Conservation (phyloP, 352 stramenopile genomes). For the Pythium insidiosum region DNA sequence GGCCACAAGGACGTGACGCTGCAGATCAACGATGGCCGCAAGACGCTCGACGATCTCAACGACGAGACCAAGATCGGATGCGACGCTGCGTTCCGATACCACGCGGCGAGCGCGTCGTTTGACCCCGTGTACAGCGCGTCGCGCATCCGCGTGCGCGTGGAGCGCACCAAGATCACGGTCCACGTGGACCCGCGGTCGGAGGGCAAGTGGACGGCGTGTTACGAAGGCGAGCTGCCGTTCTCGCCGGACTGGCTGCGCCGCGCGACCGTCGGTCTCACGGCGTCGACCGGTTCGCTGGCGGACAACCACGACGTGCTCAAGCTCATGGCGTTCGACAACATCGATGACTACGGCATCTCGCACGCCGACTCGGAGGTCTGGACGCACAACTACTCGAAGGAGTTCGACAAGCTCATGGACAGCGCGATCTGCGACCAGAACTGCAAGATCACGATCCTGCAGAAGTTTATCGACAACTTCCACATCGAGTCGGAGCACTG, state of each 20-base stretch:
- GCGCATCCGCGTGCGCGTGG: constrained; percentile 51
- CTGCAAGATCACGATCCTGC: constrained; percentile 75
- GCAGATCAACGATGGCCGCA: constrained; percentile 69
- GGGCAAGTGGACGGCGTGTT: constrained; percentile 54
- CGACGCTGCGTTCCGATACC: constrained; percentile 70
- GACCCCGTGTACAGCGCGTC: constrained; percentile 67
- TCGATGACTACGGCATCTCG: constrained; percentile 41
- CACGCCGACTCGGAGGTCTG: constrained; percentile 60
- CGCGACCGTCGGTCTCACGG: constrained; percentile 62
- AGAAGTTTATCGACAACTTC: constrained; percentile 79
- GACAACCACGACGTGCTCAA: constrained; percentile 82
- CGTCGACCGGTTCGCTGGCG: constrained; percentile 63
- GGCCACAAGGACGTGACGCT: constrained; percentile 79
- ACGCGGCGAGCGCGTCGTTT: constrained; percentile 60
- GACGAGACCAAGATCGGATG: constrained; percentile 69
- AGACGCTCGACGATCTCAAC: constrained; percentile 58
- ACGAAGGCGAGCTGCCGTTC: constrained; percentile 58
- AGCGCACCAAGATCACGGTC: constrained; percentile 41
- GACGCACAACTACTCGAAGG: constrained; percentile 82
- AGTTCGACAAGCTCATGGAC: constrained; percentile 58
- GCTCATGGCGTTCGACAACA: constrained; percentile 52
- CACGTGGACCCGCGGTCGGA: constrained; percentile 54
- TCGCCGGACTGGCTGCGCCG: constrained; percentile 51
- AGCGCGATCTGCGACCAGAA: constrained; percentile 55
- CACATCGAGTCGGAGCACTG: constrained; percentile 78